Conservation (phyloP, 345 rosid genomes). For the Euphorbia tirucalli region DNA sequence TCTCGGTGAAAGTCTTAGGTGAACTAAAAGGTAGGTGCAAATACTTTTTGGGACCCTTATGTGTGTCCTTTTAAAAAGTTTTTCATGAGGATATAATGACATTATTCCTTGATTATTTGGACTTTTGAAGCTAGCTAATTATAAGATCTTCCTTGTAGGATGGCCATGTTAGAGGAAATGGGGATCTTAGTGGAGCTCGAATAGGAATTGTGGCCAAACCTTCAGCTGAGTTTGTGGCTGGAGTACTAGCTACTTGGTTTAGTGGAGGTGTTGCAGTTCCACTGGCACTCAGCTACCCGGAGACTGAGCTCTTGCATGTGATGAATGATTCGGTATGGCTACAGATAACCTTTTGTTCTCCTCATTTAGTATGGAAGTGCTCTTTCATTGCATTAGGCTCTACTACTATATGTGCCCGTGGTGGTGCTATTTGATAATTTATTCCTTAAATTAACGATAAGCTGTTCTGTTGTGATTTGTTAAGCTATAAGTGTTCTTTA, state of each 20-base stretch:
- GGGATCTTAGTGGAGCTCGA: conserved; percentile 75
- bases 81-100: conserved; percentile 5
- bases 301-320: conserved; percentile 88
- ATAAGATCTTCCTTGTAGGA: conserved; percentile 19
- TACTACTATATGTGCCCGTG: neutral
- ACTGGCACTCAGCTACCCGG: conserved; percentile 91
- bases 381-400: neutral
- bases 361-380: neutral
- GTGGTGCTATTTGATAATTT: neutral
- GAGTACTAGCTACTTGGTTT: conserved; percentile 87
- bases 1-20: neutral
- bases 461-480: neutral
- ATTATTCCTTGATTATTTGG: conserved; percentile 16
- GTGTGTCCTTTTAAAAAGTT: neutral
- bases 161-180: conserved; percentile 31
- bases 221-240: conserved; percentile 90
- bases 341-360: neutral
- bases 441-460: neutral
- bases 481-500: neutral
- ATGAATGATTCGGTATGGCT: conserved; percentile 76
- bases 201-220: conserved; percentile 96
- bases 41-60: neutral
- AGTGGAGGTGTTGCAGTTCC: conserved; percentile 98
- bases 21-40: neutral
- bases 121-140: conserved; percentile 23